Evolutionary conservation across 2,329 filamentous ascomycete genomes (phyloP).

Genomic region (Diaporthe amygdali): DNA sequence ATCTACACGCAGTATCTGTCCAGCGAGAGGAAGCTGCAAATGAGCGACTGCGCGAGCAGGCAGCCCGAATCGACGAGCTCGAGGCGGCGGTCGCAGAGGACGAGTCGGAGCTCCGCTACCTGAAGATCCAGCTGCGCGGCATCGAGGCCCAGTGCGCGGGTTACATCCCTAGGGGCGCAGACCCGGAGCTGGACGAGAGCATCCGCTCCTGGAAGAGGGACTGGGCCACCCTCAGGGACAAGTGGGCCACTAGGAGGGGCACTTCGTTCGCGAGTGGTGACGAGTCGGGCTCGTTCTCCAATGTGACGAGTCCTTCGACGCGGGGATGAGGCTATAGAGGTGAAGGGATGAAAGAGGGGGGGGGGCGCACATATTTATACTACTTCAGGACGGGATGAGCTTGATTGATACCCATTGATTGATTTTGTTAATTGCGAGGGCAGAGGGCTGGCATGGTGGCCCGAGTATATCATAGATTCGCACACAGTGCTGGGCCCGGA

Average conservation of each 20-base stretch:
- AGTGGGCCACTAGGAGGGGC: slow-evolving; percentile 19
- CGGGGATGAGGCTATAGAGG: not conserved
- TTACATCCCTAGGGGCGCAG: slow-evolving; percentile 53
- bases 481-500: not conserved
- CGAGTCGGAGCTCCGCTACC: slow-evolving; percentile 65
- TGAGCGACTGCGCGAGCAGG: slow-evolving; percentile 63
- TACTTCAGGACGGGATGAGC: not conserved
- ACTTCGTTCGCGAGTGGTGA: slow-evolving; percentile 1
- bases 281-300: slow-evolving; percentile 11
- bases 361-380: not conserved
- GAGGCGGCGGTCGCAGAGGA: slow-evolving; percentile 61
- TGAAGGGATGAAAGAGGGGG: not conserved
- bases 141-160: slow-evolving; percentile 63
- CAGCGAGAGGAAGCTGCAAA: slow-evolving; percentile 62
- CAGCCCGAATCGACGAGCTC: slow-evolving; percentile 62
- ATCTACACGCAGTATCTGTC: slow-evolving; percentile 67
- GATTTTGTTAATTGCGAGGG: not conserved
- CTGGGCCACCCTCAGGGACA: slow-evolving; percentile 50
- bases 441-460: not conserved
- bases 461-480: not conserved
- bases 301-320: slow-evolving; percentile 8
- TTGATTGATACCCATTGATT: slow-evolving; percentile 16
- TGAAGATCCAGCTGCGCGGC: slow-evolving; percentile 66
- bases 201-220: slow-evolving; percentile 68
- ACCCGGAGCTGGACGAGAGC: slow-evolving; percentile 62